Evolutionary conservation across 768 basidiomycete species (phyloP), one percentile per base, ranked within the genome.

Genomic region (Mycena olivaceomarginata): DNA sequence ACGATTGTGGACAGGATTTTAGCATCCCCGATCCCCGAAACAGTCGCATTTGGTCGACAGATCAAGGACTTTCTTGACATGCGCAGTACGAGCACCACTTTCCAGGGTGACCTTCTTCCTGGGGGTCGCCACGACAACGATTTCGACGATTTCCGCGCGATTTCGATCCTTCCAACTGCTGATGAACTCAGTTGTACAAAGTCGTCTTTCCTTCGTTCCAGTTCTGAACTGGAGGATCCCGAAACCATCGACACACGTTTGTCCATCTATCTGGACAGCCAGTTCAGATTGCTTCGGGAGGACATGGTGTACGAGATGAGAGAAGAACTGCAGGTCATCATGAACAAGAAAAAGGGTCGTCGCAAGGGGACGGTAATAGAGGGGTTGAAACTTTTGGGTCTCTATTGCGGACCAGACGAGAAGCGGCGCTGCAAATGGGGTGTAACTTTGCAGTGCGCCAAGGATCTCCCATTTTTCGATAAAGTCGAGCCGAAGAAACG

Each of bases 71-170:
- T 72, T 25, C 59, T 76, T 22, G 70, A 76, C 9, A 67, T 59
- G n/a, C 68, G 69, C 43, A 72, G 46, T 53, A 72, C 70, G 11
- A 66, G 22, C 41, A n/a, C 37, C 13, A 60, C 48, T 2, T 64
- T 43, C 8, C 79, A 82, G 15, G 79, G 65, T 3, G 86, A 83
- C 1, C 76, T 81, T 22, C 83, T 84, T 9, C 91, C 94, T 1
- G 94, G 94, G 0, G 94, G 93, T 4, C 87, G 94, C 4, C 94
- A 94, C 72, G 93, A 94, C 78, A 94, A 95, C 67, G 94, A 95
- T 81, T 91, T 91, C 60, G 83, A 83, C 18, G 88, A 94, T 67
- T 94, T 93, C 77, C 90, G 91, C 8, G 75, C 89, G 10, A 92
- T 94, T 22, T 83, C 90, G 20, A 92, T 95, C 57, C 83, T 93